phyloP scores from a whole-genome alignment of 805 yeast species.

The Zygosaccharomyces lentus region DNA sequence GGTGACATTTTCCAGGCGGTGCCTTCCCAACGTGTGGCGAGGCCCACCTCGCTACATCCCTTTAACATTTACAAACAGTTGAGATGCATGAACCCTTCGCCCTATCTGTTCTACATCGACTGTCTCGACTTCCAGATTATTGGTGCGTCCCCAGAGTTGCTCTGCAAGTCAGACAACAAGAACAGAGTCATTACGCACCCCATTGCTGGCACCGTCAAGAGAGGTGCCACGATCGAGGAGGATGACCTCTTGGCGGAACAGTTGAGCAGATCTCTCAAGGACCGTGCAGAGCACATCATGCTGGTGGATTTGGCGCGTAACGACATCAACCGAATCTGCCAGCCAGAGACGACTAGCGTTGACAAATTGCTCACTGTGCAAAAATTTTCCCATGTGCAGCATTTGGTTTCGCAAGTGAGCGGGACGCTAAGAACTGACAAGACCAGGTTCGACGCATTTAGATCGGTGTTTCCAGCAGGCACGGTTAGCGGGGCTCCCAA shows the following conservation, averaged over 20 bases:
- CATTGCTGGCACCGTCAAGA: constrained; percentile 91
- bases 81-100: constrained; percentile 95
- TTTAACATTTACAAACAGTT: constrained; percentile 93
- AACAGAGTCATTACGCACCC: constrained; percentile 89
- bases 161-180: constrained; percentile 73
- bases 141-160: constrained; percentile 95
- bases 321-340: constrained; percentile 92
- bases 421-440: constrained; percentile 82
- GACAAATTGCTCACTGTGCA: constrained; percentile 87
- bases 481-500: constrained; percentile 99
- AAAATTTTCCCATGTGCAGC: constrained; percentile 95
- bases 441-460: constrained; percentile 92
- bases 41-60: constrained; percentile 94
- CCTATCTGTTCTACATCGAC: constrained; percentile 92
- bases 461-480: constrained; percentile 98
- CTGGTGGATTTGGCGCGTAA: constrained; percentile 96
- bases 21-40: constrained; percentile 93
- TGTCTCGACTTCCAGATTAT: constrained; percentile 88
- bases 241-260: constrained; percentile 78
- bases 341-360: constrained; percentile 76
- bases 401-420: constrained; percentile 88
- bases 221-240: constrained; percentile 89
- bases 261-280: constrained; percentile 74
- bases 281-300: constrained; percentile 98
- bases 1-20: constrained; percentile 98